Percentiles rank a stretch among this genome's conserved stretches.
Evolutionary conservation across 495 filamentous ascomycete genomes (phyloP).

Genomic region (Penicillium soppii): DNA sequence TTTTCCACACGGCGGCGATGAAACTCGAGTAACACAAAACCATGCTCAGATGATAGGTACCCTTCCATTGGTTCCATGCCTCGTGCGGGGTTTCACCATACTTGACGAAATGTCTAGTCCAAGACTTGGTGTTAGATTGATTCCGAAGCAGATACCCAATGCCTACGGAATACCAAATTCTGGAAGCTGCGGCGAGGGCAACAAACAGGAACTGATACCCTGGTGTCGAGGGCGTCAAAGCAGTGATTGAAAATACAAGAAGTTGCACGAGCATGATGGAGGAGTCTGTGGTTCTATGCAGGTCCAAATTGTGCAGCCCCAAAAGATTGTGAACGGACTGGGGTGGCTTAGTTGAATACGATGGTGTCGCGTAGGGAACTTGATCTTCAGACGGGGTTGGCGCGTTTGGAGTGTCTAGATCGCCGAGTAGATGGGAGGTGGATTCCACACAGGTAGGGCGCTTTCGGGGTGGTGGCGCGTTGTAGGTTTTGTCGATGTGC

Average conservation of each 20-base stretch:
- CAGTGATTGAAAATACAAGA: slow-evolving; percentile 69
- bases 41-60: slow-evolving; percentile 89
- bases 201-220: slow-evolving; percentile 76
- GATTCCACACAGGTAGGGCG: slow-evolving; percentile 43
- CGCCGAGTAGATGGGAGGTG: slow-evolving; percentile 28
- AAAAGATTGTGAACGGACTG: slow-evolving; percentile 75
- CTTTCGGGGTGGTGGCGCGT: slow-evolving; percentile 77
- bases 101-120: slow-evolving; percentile 97
- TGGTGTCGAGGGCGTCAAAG: slow-evolving; percentile 74
- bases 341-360: slow-evolving; percentile 49
- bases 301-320: slow-evolving; percentile 79
- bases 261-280: slow-evolving; percentile 71
- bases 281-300: slow-evolving; percentile 81
- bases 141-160: slow-evolving; percentile 79
- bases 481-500: slow-evolving; percentile 98
- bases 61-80: slow-evolving; percentile 98
- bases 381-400: slow-evolving; percentile 40
- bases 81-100: slow-evolving; percentile 86
- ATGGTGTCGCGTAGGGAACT: slow-evolving; percentile 33
- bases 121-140: slow-evolving; percentile 86
- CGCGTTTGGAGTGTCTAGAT: slow-evolving; percentile 38
- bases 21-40: slow-evolving; percentile 86
- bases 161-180: slow-evolving; percentile 89
- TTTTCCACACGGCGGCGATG: slow-evolving; percentile 90
- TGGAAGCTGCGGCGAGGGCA: slow-evolving; percentile 74